Conservation (phyloP, 306 rosid genomes). For the Carpinus fangiana region DNA sequence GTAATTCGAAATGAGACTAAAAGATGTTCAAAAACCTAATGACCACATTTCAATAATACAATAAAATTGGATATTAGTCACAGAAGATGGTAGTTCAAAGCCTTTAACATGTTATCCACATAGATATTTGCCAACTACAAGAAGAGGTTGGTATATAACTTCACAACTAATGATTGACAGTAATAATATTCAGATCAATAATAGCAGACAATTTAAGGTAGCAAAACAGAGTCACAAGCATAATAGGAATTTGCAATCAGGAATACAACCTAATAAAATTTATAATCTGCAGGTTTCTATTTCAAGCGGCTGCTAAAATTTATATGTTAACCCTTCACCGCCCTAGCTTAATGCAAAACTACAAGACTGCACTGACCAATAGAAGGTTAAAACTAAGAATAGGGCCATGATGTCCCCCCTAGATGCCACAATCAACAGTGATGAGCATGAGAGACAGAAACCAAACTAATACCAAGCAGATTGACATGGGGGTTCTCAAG, state of each 20-base stretch:
- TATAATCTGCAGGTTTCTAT: neutral
- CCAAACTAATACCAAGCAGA: neutral
- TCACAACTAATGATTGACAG: neutral
- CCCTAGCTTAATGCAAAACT: neutral
- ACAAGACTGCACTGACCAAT: neutral
- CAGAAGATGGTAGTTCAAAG: neutral
- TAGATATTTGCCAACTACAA: constrained; percentile 60
- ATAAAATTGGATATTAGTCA: neutral
- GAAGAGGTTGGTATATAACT: neutral
- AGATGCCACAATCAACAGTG: neutral
- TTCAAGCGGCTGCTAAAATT: neutral
- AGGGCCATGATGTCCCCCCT: neutral
- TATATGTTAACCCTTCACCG: neutral
- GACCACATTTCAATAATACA: constrained; percentile 8
- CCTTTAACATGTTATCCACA: constrained; percentile 79
- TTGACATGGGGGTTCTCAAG: neutral
- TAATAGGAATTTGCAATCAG: neutral
- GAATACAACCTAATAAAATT: neutral
- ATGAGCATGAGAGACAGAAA: neutral
- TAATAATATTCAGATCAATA: neutral
- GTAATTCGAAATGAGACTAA: constrained; percentile 67
- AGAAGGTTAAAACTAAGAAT: neutral
- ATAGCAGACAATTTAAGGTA: neutral
- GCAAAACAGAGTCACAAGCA: neutral
- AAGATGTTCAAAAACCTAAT: constrained; percentile 71